Base-by-base conservation (phyloP, 2,329 filamentous ascomycete genomes). In the Beauveria sp. region DNA sequence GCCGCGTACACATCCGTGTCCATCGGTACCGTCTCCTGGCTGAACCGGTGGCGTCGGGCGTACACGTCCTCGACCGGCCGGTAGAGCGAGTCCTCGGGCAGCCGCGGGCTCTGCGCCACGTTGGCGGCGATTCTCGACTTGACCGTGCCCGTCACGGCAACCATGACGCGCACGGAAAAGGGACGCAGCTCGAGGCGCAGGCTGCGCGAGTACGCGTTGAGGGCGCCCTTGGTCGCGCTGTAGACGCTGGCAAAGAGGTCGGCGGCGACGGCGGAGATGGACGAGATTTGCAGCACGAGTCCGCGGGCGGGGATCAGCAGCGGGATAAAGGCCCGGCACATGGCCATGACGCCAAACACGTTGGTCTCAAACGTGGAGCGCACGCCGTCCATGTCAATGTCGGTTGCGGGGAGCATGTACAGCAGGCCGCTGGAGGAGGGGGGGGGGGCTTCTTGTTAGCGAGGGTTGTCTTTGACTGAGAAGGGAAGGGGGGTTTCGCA, bases 341-440 rank as follows among this genome's bases (percentile, higher is more conserved):
- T 82, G 68, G 79, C 76, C 80, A 85, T 83, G 66, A 81, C 77
- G 51, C 79, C 79, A 63, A 85, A 83, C 46, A 85, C 80, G 65
- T 85, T 85, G 65, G 80, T 78, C 69, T 84, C 81, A 58, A 81
- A 84, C 2, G 79, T 81, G 63, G 73, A 69, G 62, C 81, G 81
- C 5, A 82, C 79, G 55, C 82, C 81, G 58, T 78, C 75, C 8
- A 84, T 67, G 56, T 80, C 75, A 51, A 82, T 76, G 67, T 84
- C 81, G 1, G 79, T 75, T 1, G 80, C 79, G 0, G 81, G 79
- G 56, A 80, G 77, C 18, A 77, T 79, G 68, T 81, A 77, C 3
- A 78, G 79, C 60, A 78, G 76, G 60, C 81, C 81, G 45, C 81
- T 83, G 63, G 0, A 1, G 22, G 5, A 38, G 51, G 16, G 12